Evolutionary conservation across 768 basidiomycete genomes (phyloP).

Genomic region (Baorangia bicolor): DNA sequence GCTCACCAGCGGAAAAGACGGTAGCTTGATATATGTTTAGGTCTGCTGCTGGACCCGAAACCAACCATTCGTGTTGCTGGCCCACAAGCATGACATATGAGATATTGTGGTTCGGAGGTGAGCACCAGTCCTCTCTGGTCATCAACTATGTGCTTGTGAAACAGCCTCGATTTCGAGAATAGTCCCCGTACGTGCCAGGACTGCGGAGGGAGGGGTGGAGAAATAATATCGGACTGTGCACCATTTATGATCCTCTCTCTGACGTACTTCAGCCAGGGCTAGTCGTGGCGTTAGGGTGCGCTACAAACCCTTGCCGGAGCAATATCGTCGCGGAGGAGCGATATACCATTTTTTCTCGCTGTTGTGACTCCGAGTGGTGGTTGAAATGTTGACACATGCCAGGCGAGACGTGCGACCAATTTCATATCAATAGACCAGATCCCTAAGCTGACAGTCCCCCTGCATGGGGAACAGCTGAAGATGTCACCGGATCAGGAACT

Average conservation of each 20-base stretch:
- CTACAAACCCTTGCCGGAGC: background rate
- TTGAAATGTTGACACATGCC: background rate
- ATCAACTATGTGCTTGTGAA: background rate
- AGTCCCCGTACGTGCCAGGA: background rate
- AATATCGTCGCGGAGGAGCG: background rate
- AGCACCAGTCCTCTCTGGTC: background rate
- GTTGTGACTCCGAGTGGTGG: background rate
- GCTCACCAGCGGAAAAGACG: conserved; percentile 13
- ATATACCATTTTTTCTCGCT: background rate
- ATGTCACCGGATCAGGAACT: too few relatives aligned
- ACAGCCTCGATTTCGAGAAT: background rate
- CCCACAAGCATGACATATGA: background rate
- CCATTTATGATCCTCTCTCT: background rate
- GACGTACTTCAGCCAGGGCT: background rate
- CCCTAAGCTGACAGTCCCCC: too few relatives aligned
- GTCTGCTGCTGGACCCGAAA: background rate
- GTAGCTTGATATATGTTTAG: background rate
- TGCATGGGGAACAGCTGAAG: too few relatives aligned
- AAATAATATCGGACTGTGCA: too few relatives aligned
- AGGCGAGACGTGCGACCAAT: too few relatives aligned
- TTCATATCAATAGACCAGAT: too few relatives aligned
- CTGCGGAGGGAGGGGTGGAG: background rate
- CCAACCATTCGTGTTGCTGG: background rate
- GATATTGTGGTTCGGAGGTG: background rate
- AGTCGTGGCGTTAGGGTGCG: background rate